Conservation (phyloP, 2,329 filamentous ascomycete species). For the Ophiosphaerella herpotricha region DNA sequence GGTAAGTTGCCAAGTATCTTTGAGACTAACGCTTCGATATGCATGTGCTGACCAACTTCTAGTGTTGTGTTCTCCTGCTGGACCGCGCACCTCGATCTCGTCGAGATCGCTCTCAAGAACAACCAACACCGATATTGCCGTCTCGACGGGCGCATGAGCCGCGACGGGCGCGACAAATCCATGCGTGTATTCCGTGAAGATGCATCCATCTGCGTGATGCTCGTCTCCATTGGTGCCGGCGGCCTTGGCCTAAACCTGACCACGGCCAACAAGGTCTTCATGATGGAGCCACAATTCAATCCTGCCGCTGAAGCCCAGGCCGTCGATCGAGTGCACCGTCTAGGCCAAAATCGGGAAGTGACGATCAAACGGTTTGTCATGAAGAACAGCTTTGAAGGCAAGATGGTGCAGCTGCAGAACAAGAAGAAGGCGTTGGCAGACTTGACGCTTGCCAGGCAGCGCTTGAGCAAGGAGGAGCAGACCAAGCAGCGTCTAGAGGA, state of each 20-base stretch:
- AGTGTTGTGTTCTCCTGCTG: constrained; percentile 93
- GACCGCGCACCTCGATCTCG: constrained; percentile 92
- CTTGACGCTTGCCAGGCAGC: constrained; percentile 64
- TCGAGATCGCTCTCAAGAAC: constrained; percentile 76
- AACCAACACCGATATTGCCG: constrained; percentile 71
- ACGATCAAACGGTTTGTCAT: constrained; percentile 89
- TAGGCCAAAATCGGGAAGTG: constrained; percentile 81
- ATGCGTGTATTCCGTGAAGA: constrained; percentile 80
- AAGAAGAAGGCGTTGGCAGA: constrained; percentile 93
- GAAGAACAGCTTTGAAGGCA: constrained; percentile 88
- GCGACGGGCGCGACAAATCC: constrained; percentile 72
- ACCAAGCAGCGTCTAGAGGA: constrained; percentile 68
- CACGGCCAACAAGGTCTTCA: constrained; percentile 81
- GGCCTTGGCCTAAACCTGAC: constrained; percentile 92
- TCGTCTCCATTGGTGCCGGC: constrained; percentile 91
- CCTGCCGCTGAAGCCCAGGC: constrained; percentile 94
- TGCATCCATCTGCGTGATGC: constrained; percentile 72
- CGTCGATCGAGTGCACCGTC: constrained; percentile 74
- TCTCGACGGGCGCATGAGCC: constrained; percentile 89
- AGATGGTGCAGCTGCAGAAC: constrained; percentile 84
- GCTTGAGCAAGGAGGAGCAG: constrained; percentile 62
- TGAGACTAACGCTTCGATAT: background rate
- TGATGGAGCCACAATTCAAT: constrained; percentile 99
- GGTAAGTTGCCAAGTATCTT: constrained; percentile 23
- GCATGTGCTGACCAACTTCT: constrained; percentile 1